Evolutionary conservation across 2,329 filamentous ascomycete species (phyloP).

Genomic region (Diaporthe sp.): DNA sequence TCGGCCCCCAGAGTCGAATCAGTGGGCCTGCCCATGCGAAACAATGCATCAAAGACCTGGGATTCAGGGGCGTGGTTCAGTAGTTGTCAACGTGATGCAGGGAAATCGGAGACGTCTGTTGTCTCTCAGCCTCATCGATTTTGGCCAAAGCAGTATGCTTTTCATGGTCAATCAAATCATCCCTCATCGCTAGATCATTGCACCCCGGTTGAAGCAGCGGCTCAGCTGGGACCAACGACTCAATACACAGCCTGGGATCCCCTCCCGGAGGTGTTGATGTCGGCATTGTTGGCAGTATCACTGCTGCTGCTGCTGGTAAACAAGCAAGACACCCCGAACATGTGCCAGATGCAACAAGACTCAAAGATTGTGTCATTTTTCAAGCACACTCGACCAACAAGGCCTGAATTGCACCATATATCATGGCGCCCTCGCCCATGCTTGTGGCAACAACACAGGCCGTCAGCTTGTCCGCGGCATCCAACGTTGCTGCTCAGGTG

Average conservation of each 20-base stretch:
- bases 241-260: not conserved
- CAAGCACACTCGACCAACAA: not conserved
- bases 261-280: not conserved
- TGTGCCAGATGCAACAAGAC: not conserved
- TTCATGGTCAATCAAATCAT: not conserved
- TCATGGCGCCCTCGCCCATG: constrained; percentile 59
- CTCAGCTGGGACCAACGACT: not conserved
- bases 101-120: not conserved
- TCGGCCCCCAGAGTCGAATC: not conserved
- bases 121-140: not conserved
- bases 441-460: constrained; percentile 64
- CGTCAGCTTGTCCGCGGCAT: constrained; percentile 59
- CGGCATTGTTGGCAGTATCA: not conserved
- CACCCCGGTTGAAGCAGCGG: not conserved
- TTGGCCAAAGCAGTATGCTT: not conserved
- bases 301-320: not conserved
- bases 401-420: constrained; percentile 10
- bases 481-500: constrained; percentile 65
- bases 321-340: not conserved
- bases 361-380: not conserved
- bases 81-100: not conserved
- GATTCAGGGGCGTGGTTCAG: constrained; percentile 4
- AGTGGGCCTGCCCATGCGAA: not conserved
- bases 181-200: not conserved
- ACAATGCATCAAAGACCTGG: not conserved